These are phyloP conservation scores for Claviceps capensis DNA, from an alignment of 2,329 filamentous ascomycete species.

Conservation along the genomic window DNA sequence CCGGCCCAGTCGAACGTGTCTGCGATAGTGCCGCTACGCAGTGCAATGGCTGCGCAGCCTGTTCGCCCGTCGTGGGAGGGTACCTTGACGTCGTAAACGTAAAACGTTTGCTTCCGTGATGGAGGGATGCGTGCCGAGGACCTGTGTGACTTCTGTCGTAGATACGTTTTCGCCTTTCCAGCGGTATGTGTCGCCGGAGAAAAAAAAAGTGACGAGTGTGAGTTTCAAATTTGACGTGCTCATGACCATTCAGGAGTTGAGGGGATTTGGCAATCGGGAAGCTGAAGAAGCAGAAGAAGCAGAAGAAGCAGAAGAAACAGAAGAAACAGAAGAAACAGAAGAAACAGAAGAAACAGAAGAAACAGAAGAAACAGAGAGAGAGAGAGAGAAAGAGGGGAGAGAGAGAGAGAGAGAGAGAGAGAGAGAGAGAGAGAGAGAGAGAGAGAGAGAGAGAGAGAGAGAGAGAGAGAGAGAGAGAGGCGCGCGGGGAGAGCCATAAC, in stretches of 20 bases:
- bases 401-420: too few relatives aligned
- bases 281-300: too few relatives aligned
- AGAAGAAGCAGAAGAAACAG: too few relatives aligned
- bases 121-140: slow-evolving; percentile 43
- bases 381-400: neutral
- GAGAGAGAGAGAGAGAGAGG: too few relatives aligned
- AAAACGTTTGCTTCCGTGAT: slow-evolving; percentile 58
- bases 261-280: too few relatives aligned
- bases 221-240: too few relatives aligned
- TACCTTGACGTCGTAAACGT: slow-evolving; percentile 54
- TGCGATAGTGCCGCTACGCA: slow-evolving; percentile 33
- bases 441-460: too few relatives aligned
- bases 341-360: too few relatives aligned
- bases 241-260: too few relatives aligned
- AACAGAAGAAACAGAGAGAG: neutral
- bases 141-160: slow-evolving; percentile 52
- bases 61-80: slow-evolving; percentile 56
- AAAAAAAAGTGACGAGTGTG: too few relatives aligned
- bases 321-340: too few relatives aligned
- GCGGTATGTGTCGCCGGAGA: slow-evolving; percentile 47
- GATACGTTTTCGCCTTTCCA: slow-evolving; percentile 62
- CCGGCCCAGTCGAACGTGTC: slow-evolving; percentile 42
- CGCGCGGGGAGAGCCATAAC: neutral
- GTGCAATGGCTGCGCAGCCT: slow-evolving; percentile 47
- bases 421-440: too few relatives aligned